Evolutionary conservation across 768 basidiomycete species (phyloP).

Genomic region (Boletellus ananiceps): DNA sequence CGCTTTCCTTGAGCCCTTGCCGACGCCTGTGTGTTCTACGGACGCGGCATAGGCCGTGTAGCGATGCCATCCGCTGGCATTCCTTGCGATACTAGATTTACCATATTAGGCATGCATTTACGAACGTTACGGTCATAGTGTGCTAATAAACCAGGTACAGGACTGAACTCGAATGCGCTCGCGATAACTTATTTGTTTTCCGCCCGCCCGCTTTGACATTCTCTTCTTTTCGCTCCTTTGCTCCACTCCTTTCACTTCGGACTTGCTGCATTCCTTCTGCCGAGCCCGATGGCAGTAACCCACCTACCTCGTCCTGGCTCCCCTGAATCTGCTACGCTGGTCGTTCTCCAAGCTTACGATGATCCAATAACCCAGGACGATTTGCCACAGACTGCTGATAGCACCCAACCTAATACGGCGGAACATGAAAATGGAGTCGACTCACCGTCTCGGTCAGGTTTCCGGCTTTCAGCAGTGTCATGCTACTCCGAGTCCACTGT

Average conservation of each 20-base stretch:
- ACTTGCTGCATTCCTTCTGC: conserved; percentile 1
- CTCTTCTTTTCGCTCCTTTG: conserved; percentile 4
- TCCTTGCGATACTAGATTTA: not conserved
- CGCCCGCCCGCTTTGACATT: conserved; percentile 10
- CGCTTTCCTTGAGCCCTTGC: not conserved
- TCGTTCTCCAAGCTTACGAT: conserved; percentile 24
- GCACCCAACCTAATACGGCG: not conserved
- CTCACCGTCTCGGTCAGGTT: conserved; percentile 21
- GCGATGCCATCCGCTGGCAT: not conserved
- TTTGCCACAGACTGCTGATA: not conserved
- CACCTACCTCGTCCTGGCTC: conserved; percentile 14
- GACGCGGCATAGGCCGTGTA: not conserved
- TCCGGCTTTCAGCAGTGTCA: conserved; percentile 23
- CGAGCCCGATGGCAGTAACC: conserved; percentile 10
- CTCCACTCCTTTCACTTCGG: conserved; percentile 3
- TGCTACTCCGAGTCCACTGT: conserved; percentile 13
- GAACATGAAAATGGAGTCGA: conserved; percentile 6
- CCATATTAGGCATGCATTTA: conserved; percentile 30
- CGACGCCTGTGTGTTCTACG: not conserved
- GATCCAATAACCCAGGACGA: not conserved
- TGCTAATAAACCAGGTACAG: no score
- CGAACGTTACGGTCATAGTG: conserved; percentile 20
- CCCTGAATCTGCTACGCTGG: conserved; percentile 29
- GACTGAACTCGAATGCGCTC: not conserved
- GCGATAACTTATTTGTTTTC: conserved; percentile 14